These are phyloP conservation scores for Aureobasidium melanogenum DNA, from an alignment of 2,329 filamentous ascomycete genomes.

Conservation along the genomic window DNA sequence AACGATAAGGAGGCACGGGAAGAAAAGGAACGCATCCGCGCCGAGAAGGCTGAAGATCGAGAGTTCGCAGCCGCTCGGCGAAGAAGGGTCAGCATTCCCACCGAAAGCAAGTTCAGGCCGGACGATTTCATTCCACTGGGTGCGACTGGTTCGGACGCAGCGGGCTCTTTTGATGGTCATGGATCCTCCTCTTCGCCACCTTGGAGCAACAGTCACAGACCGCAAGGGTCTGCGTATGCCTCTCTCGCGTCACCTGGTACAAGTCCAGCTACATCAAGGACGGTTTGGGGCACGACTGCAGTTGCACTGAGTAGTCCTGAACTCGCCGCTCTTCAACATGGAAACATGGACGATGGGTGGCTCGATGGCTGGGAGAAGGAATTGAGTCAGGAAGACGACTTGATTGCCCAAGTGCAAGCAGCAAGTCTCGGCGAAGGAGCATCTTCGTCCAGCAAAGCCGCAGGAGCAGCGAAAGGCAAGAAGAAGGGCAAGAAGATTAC, in stretches of 20 bases:
- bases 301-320: conserved; percentile 52
- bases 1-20: conserved; percentile 76
- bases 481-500: conserved; percentile 63
- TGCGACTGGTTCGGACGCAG: conserved; percentile 19
- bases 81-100: conserved; percentile 43
- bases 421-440: conserved; percentile 19
- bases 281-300: conserved; percentile 84
- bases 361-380: conserved; percentile 75
- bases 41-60: conserved; percentile 69
- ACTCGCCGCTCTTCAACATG: conserved; percentile 34
- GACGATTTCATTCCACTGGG: conserved; percentile 37
- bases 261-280: conserved; percentile 65
- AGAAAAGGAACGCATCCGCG: conserved; percentile 73
- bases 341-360: conserved; percentile 69
- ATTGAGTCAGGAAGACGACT: conserved; percentile 54
- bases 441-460: conserved; percentile 9
- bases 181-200: conserved; percentile 37
- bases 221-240: conserved; percentile 53
- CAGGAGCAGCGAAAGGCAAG: conserved; percentile 41
- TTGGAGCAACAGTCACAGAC: conserved; percentile 48
- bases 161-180: conserved; percentile 24
- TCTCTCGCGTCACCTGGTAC: conserved; percentile 70
- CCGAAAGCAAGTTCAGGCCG: conserved; percentile 41
- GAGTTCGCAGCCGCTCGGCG: conserved; percentile 60
- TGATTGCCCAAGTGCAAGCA: conserved; percentile 42